Base-by-base conservation (phyloP, 169 alveolate genomes). In the Plasmodium ovale region DNA sequence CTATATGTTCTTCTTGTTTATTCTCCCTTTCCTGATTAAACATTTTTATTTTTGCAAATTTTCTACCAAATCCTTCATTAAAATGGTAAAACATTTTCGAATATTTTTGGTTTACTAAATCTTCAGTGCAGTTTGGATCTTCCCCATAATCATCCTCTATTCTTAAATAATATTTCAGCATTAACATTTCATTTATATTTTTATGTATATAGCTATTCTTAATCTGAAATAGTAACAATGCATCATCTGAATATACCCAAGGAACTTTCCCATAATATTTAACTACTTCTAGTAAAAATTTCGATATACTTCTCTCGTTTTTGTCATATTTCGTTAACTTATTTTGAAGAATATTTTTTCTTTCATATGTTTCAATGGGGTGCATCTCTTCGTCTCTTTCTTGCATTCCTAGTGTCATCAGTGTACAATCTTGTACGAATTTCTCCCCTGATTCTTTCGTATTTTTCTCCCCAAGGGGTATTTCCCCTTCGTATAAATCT, bases 131-230 rank as follows among this genome's bases (percentile, higher is more conserved):
- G 9, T 77, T 6, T n/a, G 19, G 1, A 21, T 65, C 72, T 16
- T 19, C 58, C 23, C 5, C 3, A 16, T 53, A 33, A 58, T 39
- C 39, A n/a, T 12, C 37, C 2, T 82, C 90, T 49, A 68, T 14
- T 54, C 69, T 85, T 39, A 85, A 1, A 62, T 60, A 85, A 69
- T 85, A 85, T 47, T 85, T 85, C 59, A 85, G 25, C 67, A 85
- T 44, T 16, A 85, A 47, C 4, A 85, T 58, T 71, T 85, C 91
- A 60, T 47, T 69, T n/a, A 33, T 42, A 69, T 69, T 69, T 27
- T 58, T 68, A 58, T 85, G 54, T 44, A 54, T 85, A 27, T 85
- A 69, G 9, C 65, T 56, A 27, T 62, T 71, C 21, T 85, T 68
- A 2, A 64, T 68, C 29, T 85, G 87, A 54, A 68, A 68, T 44